phyloP scores from a whole-genome alignment of 805 yeast species.

The Kuraishia hungarica region DNA sequence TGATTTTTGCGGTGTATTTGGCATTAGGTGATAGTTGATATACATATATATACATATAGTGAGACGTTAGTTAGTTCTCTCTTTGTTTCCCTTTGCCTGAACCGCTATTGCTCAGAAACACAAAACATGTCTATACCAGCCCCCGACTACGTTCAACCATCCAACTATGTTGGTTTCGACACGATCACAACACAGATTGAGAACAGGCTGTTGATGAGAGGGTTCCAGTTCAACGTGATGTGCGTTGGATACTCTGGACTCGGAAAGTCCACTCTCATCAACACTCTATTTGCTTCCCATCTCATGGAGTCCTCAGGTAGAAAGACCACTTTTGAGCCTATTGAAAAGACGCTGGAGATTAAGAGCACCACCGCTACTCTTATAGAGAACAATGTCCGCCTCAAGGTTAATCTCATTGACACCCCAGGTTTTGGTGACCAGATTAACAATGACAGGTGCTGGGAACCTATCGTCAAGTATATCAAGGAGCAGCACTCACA shows the following conservation, averaged over 20 bases:
- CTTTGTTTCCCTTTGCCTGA: not conserved
- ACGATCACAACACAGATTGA: constrained; percentile 94
- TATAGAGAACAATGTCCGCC: constrained; percentile 78
- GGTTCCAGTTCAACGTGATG: constrained; percentile 92
- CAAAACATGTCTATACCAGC: not conserved
- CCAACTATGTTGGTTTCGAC: constrained; percentile 89
- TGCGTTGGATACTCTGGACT: constrained; percentile 90
- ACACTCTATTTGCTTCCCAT: constrained; percentile 82
- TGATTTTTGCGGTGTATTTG: no score
- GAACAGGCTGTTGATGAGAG: constrained; percentile 81
- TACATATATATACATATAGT: not conserved
- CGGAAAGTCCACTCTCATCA: constrained; percentile 88
- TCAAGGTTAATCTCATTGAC: constrained; percentile 83
- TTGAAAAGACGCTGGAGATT: constrained; percentile 82
- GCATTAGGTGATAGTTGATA: not conserved
- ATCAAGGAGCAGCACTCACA: constrained; percentile 92
- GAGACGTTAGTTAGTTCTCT: not conserved
- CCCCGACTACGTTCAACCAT: constrained; percentile 29
- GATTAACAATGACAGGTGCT: constrained; percentile 87
- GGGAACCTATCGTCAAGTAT: constrained; percentile 94
- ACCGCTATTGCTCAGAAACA: not conserved
- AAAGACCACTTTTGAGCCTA: constrained; percentile 55
- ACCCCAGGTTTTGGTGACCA: constrained; percentile 99
- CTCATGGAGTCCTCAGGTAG: constrained; percentile 72
- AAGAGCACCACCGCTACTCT: constrained; percentile 61